phyloP scores from a whole-genome alignment of 2,329 filamentous ascomycete genomes.

The Metarhizium sp. region DNA sequence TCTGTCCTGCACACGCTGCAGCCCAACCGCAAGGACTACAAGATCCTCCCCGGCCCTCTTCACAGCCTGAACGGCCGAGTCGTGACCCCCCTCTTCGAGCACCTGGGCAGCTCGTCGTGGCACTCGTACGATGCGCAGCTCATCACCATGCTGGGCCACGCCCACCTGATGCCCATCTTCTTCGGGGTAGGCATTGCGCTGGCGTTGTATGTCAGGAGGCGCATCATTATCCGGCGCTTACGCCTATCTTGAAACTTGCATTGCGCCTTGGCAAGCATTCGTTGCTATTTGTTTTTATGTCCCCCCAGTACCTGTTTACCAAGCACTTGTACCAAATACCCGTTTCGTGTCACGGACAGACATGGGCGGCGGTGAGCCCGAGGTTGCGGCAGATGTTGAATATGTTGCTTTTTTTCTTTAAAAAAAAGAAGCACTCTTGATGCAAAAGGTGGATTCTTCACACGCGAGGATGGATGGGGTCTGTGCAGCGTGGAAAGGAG shows the following conservation, averaged over 20 bases:
- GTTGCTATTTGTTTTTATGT: neutral
- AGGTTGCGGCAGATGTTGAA: neutral
- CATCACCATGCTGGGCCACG: neutral
- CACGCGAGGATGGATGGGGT: too few species aligned
- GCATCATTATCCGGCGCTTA: neutral
- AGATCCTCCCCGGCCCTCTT: neutral
- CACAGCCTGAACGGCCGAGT: neutral
- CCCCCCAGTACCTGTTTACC: neutral
- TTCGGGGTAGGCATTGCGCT: neutral
- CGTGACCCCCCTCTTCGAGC: neutral
- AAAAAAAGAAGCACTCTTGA: too few species aligned
- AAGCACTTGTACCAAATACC: neutral
- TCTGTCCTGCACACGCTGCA: neutral
- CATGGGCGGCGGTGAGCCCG: neutral
- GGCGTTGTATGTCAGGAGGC: neutral
- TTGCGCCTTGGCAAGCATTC: neutral
- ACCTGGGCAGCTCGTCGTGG: neutral
- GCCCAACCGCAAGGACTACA: neutral
- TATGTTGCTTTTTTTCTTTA: too few species aligned
- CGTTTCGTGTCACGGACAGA: neutral
- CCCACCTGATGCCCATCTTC: neutral
- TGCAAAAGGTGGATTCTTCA: too few species aligned
- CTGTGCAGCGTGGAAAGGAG: too few species aligned
- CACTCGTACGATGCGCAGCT: neutral
- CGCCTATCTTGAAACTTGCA: neutral